Base-by-base conservation (phyloP, 2,329 filamentous ascomycete genomes). In the Ambrosiella beaveri region DNA sequence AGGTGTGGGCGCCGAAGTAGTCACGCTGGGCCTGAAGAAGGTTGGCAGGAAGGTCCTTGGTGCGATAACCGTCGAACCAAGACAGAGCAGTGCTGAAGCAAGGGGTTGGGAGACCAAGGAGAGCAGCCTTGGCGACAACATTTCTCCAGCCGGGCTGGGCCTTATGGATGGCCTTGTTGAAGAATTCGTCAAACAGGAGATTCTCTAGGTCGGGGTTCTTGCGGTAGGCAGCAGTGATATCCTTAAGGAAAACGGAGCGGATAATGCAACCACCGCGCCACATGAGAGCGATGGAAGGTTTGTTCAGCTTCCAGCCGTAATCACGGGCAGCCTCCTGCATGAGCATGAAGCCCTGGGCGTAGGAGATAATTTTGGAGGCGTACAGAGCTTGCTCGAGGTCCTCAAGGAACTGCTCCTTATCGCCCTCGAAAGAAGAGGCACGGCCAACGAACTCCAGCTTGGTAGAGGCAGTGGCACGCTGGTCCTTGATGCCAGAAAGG, bases 231-330 rank as follows among this genome's bases (percentile, higher is more conserved):
- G 85, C 85, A 66, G 93, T 98, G 76, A 98, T 98, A 73, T 98
- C 91, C 84, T 97, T 97, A 65, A 98, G 78, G 88, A 98, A 98
- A 70, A 98, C 93, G 64, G 93, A 97, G 73, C 93, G 91, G 77
- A 98, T 98, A 68, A 98, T 98, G 82, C 93, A 98, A 66, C 93
- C 93, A 77, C 93, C 93, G 72, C 93, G 88, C 93, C 93, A 98
- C 93, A 98, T 98, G 70, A 98, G 86, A 66, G 93, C 93, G 69
- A 98, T 98, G 67, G 94, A 95, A 64, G 93, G 93, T 86, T 97
- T 97, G 86, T 98, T 96, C 66, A 98, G 85, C 82, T 96, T 96
- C 93, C 93, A 98, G 66, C 75, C 74, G 78, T 94, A 98, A 73
- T 97, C 88, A 74, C 85, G 89, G 73, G 91, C 93, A 66, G 93